Base-by-base conservation (phyloP, 805 yeast species). In the Zygoascus bituminiphila region DNA sequence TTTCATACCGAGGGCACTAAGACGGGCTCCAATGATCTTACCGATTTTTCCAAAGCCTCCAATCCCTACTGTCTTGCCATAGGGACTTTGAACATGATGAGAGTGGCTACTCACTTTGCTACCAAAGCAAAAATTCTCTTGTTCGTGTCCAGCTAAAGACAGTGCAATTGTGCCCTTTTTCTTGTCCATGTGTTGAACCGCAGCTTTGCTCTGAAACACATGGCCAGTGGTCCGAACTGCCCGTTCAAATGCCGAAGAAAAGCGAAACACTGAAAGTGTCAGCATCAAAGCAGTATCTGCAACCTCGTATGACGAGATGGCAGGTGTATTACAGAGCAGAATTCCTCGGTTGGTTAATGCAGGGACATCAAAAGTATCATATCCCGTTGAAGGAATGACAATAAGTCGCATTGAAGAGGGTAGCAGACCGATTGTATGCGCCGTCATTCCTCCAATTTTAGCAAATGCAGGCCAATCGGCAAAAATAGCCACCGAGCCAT, bases 41-140 rank as follows among this genome's bases (percentile, higher is more conserved):
- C 93, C 94, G 55, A 84, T 84, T 20, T 77, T 70, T 1, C 94
- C 93, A 57, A 84, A 79, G 0, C 93, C 94, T 2, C 83, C 77
- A 22, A 85, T 72, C 2, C 81, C 76, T 1, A 72, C 88, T 22
- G 67, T 68, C 58, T 78, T 81, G 17, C 78, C 78, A n/a, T 63
- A 60, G 5, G 88, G 88, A 3, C 78, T 72, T 21, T 62, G 77
- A 55, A 74, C 61, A 29, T 60, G 59, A 20, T 17, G 21, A 14
- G 12, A 14, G n/a, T n/a, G n/a, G 42, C 14, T 71, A 36, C 78
- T 81, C 2, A 79, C 62, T 20, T 60, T 57, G 17, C 72, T 72
- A 17, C 76, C 71, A 33, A 64, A 63, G 0, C 73, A 67, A 51
- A 71, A 65, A 59, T 39, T 14, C 17, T 8, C 10, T 4, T 55